Percentiles rank a stretch among this genome's conserved stretches.
Evolutionary conservation across 176 grass and related monocot species (phyloP).

Genomic region (Paspalum vaginatum): DNA sequence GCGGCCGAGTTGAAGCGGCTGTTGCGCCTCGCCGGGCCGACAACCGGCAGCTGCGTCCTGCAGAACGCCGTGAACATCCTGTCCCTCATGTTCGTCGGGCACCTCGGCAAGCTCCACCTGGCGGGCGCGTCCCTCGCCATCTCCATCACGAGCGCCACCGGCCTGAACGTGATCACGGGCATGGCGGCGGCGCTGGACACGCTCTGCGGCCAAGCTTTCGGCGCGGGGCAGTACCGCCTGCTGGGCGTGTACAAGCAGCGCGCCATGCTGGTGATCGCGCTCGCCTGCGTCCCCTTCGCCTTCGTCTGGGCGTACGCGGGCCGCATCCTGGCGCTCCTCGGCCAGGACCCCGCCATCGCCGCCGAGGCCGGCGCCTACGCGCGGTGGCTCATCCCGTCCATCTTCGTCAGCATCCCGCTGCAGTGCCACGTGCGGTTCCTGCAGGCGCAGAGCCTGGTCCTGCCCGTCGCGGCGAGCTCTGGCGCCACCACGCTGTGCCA

Average conservation of each 20-base stretch:
- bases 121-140: neutral
- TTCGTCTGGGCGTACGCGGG: conserved; percentile 45
- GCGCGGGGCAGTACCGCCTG: conserved; percentile 49
- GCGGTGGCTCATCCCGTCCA: neutral
- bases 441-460: neutral
- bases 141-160: neutral
- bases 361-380: conserved; percentile 1
- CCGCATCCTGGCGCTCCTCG: conserved; percentile 45
- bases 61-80: neutral
- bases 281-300: conserved; percentile 48
- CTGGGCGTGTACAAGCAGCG: conserved; percentile 45
- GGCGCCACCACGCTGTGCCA: conserved; percentile 2
- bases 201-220: conserved; percentile 65
- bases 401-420: neutral
- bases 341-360: conserved; percentile 40
- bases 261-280: conserved; percentile 43
- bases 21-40: neutral
- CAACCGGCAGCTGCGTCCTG: neutral
- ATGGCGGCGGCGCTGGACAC: conserved; percentile 49
- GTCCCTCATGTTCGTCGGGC: conserved; percentile 11
- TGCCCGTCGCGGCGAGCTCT: neutral
- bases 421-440: neutral
- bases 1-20: conserved; percentile 1
- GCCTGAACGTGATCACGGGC: neutral
- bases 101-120: neutral